Conservation (phyloP, 2,329 filamentous ascomycete species). For the Botryotinia calthae region DNA sequence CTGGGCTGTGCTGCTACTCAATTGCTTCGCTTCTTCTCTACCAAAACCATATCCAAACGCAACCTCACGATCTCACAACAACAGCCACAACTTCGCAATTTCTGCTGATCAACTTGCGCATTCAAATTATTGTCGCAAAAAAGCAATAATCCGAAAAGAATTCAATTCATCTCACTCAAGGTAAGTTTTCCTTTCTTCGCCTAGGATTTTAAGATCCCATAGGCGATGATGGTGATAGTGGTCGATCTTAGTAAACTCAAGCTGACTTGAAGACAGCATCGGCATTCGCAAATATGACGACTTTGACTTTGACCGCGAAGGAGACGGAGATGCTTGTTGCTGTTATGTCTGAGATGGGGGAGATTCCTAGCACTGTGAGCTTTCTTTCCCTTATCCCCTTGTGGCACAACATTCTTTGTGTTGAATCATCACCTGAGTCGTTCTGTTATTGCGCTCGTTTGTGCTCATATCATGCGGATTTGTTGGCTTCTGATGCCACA, state of each 20-base stretch:
- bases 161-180: neutral
- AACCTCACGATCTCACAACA: neutral
- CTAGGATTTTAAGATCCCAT: neutral
- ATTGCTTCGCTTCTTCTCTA: neutral
- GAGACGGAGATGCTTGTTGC: constrained; percentile 23
- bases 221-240: neutral
- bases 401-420: no score
- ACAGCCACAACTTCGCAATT: neutral
- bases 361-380: constrained; percentile 22
- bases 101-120: neutral
- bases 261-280: neutral
- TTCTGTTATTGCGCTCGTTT: neutral
- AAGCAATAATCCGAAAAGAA: neutral
- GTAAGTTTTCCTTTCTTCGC: neutral
- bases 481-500: neutral
- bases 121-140: neutral
- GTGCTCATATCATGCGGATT: neutral
- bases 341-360: constrained; percentile 24
- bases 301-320: constrained; percentile 18
- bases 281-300: constrained; percentile 2
- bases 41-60: neutral
- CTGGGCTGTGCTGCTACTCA: neutral
- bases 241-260: neutral
- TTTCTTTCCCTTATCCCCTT: neutral
- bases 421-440: neutral